Base-by-base conservation (phyloP, 306 rosid genomes). In the Neltuma alba region DNA sequence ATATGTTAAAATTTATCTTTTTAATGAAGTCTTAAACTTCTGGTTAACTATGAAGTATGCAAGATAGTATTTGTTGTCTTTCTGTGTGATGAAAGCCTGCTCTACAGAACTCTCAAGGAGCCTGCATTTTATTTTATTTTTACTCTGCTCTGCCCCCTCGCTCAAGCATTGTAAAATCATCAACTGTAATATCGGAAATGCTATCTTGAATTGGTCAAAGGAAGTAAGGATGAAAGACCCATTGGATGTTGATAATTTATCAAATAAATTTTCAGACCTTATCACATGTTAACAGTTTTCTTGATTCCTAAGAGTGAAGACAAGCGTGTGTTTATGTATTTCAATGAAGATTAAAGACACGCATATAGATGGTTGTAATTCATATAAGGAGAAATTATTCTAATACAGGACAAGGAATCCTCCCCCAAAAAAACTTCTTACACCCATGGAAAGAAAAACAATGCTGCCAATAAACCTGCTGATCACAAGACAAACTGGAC, bases 21-120 rank as follows among this genome's bases (percentile, higher is more conserved):
- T 69, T 58, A 25, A 21, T n/a, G 61, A 68, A 69, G 27, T 79
- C 63, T 40, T 79, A 72, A 64, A 72, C 74, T 65, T 10, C 37
- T 28, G 42, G 28, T 14, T 44, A 44, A 44, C 20, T 44, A 47
- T 45, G 7, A 74, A 55, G 72, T 58, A 78, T 21, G 25, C 14
- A 7, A 57, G 38, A 72, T 54, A 42, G 30, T 72, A 64, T 72
- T 71, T 62, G 31, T 41, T 72, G 54, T 78, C 73, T 57, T 72
- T 72, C 55, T 34, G 33, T 61, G 82, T 64, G 41, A 33, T 25
- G 30, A 71, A 54, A 37, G 64, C 62, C 12, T 72, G 23, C 47
- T 71, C n/a, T 52, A 41, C 8, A 27, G 63, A 72, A 82, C 70
- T 42, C 64, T 64, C 28, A n/a, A 81, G 76, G 44, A 44, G 10